Base-by-base conservation (phyloP, 2,329 filamentous ascomycete genomes). In the Penicillium palitans region DNA sequence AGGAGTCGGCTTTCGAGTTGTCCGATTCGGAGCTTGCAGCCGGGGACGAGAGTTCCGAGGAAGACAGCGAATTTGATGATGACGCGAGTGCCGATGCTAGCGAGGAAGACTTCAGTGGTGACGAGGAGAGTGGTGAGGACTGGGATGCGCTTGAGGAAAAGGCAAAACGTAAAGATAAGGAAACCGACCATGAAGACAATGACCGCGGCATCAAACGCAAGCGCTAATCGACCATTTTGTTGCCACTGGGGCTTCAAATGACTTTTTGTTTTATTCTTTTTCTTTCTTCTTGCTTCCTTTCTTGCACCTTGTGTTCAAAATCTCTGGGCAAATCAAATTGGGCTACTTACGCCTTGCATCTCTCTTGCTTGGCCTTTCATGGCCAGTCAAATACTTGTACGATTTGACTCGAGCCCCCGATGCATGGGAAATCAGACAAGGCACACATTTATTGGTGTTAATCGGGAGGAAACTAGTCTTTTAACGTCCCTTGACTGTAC, bases 121-220 rank as follows among this genome's bases (percentile, higher is more conserved):
- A 86, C 3, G 90, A 93, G 7, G 89, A 90, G 45, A 90, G 91
- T 63, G 89, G 90, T 49, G 90, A 97, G 73, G 91, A 96, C 71
- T 97, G 93, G 93, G 93, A 98, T 72, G 92, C 96, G 76, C 74
- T 97, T 59, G 93, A 97, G 80, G 88, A 88, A 76, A 96, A 96
- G 81, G 93, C 85, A 1, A 84, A 82, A 68, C 82, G 78, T 74
- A 86, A 87, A 73, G 85, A 88, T 67, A 78, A 80, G 61, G 84
- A 87, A 63, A 76, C 76, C 50, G 78, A 78, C 2, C 63, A 80
- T 25, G 79, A 83, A 24, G 84, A 84, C 50, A 82, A 84, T 52
- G 84, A 86, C 33, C 78, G 72, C 46, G 78, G 89, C 3, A 91
- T 88, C 79, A 91, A 93, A 78, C 87, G 90, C 70, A 93, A 93